phyloP scores from a whole-genome alignment of 1,139 yeast species.

The Sporopachydermia cereana region DNA sequence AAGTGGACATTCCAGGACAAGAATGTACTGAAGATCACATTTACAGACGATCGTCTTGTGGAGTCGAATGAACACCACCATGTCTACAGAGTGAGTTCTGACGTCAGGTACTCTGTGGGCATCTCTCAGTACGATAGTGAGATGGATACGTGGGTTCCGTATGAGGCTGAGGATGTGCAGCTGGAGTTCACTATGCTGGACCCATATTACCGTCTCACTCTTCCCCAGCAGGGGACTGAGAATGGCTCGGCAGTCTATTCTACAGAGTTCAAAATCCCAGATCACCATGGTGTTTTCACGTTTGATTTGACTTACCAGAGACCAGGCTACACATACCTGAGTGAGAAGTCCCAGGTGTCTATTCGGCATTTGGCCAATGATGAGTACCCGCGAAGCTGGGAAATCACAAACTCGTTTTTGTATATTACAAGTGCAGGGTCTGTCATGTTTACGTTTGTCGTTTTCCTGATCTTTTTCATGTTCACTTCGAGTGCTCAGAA shows the following conservation, averaged over 20 bases:
- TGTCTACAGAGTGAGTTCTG: constrained; percentile 16
- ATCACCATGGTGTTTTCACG: constrained; percentile 95
- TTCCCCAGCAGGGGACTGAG: constrained; percentile 18
- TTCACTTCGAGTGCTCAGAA: constrained; percentile 20
- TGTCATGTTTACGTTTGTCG: constrained; percentile 66
- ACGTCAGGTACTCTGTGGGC: constrained; percentile 41
- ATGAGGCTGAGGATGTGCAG: constrained; percentile 50
- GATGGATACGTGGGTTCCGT: constrained; percentile 60
- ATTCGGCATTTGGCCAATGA: constrained; percentile 93
- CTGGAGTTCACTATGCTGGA: constrained; percentile 84
- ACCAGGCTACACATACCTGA: constrained; percentile 60
- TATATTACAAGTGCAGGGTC: constrained; percentile 61
- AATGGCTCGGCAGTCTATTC: constrained; percentile 32
- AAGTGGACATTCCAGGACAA: constrained; percentile 70
- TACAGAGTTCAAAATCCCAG: constrained; percentile 65
- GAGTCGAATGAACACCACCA: constrained; percentile 19
- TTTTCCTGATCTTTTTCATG: constrained; percentile 58
- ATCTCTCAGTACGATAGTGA: constrained; percentile 48
- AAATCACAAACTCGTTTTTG: constrained; percentile 87
- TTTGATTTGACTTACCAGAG: constrained; percentile 72
- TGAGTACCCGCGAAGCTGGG: constrained; percentile 90
- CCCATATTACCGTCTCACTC: constrained; percentile 75
- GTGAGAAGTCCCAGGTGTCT: constrained; percentile 60
- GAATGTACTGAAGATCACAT: constrained; percentile 48
- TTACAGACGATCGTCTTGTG: constrained; percentile 30